Evolutionary conservation across 2,329 filamentous ascomycete genomes (phyloP), one percentile per base, ranked within the genome.

Genomic region (Akanthomyces dipterigenus): DNA sequence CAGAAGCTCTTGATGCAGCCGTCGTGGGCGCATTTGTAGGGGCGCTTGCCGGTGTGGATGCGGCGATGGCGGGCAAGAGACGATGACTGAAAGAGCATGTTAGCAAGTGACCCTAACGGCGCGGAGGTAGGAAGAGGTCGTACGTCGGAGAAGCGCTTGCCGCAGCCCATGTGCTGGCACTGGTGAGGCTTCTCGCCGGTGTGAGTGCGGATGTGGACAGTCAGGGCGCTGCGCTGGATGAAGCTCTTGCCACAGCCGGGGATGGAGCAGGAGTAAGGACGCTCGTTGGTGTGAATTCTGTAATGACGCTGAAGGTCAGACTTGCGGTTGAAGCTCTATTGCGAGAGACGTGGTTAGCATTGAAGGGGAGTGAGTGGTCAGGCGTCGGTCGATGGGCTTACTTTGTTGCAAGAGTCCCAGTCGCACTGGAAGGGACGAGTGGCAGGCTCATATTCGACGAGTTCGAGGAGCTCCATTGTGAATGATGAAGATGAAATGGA

Each of bases 161-260:
- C 84, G 67, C 87, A 89, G 22, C 83, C 85, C 28, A 81, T 74
- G 65, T 87, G 82, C 68, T 86, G 81, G 68, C 87, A 90, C 67
- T 85, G 81, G 66, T 89, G 86, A 62, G 87, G 87, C 72, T 89
- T 90, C 75, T 89, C 87, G 61, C 86, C 86, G 1, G 86, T 89
- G 65, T 89, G 87, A 14, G 86, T 89, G 65, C 87, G 82, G 61
- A 86, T 87, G 70, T 90, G 87, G 45, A 89, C 87, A 3, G 86
- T 89, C 66, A 89, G 73, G 43, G 87, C 87, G 71, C 86, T 89
- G 63, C 86, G 78, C 68, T 89, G 87, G 65, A 89, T 89, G 71
- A 89, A 89, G 72, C 84, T 86, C 75, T 89, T 89, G 49, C 84
- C 83, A 69, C 87, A 89, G 6, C 81, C 83, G 9, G 78, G 78